Base-by-base conservation (phyloP, 345 rosid species). In the Bruguiera parviflora region DNA sequence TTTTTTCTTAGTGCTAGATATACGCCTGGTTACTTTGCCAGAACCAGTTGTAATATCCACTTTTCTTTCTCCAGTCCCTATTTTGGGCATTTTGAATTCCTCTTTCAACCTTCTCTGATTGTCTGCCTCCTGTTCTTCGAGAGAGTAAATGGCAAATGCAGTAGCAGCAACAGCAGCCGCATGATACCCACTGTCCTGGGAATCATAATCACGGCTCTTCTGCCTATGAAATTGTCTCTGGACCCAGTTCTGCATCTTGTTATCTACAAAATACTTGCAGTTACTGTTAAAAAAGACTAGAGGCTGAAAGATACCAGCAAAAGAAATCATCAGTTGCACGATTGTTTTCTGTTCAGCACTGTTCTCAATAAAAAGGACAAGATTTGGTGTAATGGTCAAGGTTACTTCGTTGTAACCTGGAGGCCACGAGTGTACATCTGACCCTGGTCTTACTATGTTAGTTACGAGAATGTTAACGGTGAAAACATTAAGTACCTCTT, bases 111-210 rank as follows among this genome's bases (percentile, higher is more conserved):
- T 81, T 67, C 77, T 77, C 29, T 64, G 58, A 18, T 62, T 24
- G 35, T 71, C 69, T 22, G 55, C 70, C 63, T 73, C 80, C 3
- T 77, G 76, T 67, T 82, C 92, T 39, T 87, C 89, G 20, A 70
- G 43, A 2, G 84, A 72, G 72, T 33, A 60, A 29, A 89, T 68
- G 43, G 83, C 77, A 32, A 73, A 86, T 58, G 95, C 84, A 56
- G 76, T 78, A 8, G 92, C 95, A 35, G 89, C 92, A 39, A 88
- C 88, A 51, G 90, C 87, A 57, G 71, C 70, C 39, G 87, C 86
- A 43, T n/a, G n/a, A n/a, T 75, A 81, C 75, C 84, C 86, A 3
- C 74, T 61, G 6, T 84, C 79, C 66, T 68, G 49, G 58, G 59
- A 3, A 59, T 71, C 77, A 51, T 75, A 74, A 32, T 68, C 59